Evolutionary conservation across 2,329 filamentous ascomycete genomes (phyloP).

Genomic region (Hortaea sp.): DNA sequence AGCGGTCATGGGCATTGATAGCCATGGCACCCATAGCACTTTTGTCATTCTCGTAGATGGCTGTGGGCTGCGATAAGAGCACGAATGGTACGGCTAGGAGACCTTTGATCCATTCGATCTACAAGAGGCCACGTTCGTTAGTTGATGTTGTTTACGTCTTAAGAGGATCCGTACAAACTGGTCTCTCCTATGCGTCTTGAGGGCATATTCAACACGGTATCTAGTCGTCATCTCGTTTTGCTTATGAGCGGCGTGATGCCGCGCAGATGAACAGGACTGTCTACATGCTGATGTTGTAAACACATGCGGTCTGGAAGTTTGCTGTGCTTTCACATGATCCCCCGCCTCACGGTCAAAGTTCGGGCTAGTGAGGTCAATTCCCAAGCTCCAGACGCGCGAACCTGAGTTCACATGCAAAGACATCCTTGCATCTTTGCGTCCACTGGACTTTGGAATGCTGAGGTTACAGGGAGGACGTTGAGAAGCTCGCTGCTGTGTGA

Average conservation of each 20-base stretch:
- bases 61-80: constrained; percentile 87
- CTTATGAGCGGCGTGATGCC: no score
- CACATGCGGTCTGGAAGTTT: no score
- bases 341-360: no score
- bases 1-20: constrained; percentile 71
- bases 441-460: no score
- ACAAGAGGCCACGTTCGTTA: background rate
- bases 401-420: no score
- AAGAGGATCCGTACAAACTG: constrained; percentile 59
- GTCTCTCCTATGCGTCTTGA: constrained; percentile 77
- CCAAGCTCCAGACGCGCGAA: no score
- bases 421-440: no score
- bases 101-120: constrained; percentile 66
- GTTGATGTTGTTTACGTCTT: background rate
- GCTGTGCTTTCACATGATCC: no score
- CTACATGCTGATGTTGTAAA: no score
- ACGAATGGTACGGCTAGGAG: constrained; percentile 93
- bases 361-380: no score
- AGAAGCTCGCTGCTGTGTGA: background rate
- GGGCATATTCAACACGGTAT: constrained; percentile 41
- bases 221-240: constrained; percentile 25
- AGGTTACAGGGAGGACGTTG: no score
- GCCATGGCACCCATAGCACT: constrained; percentile 56
- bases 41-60: constrained; percentile 63
- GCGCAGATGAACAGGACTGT: no score